Evolutionary conservation across 352 stramenopile genomes (phyloP).

Genomic region (Phytophthora pseudosyringae): DNA sequence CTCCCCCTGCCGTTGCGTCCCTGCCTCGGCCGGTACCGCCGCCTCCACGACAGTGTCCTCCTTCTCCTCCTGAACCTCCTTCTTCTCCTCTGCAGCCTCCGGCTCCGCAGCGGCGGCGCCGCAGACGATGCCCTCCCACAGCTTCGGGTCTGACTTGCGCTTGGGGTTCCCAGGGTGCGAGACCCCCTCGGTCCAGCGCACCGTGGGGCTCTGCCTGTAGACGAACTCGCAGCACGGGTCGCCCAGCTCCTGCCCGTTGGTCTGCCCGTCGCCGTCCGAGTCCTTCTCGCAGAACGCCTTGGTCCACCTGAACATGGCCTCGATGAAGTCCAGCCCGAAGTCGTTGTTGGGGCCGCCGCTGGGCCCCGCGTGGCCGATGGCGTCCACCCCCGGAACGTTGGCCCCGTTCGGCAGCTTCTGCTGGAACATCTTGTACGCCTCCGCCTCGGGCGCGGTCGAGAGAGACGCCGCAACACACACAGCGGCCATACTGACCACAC

Average conservation of each 20-base stretch:
- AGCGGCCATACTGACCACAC: neutral
- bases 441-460: neutral
- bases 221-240: constrained; percentile 69
- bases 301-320: constrained; percentile 45
- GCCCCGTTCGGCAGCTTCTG: constrained; percentile 35
- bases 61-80: constrained; percentile 4
- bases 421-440: constrained; percentile 35
- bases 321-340: constrained; percentile 55
- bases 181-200: constrained; percentile 37
- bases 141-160: constrained; percentile 26
- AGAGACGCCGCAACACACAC: neutral
- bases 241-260: constrained; percentile 35
- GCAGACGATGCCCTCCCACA: constrained; percentile 41
- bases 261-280: constrained; percentile 36
- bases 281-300: constrained; percentile 54
- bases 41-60: constrained; percentile 4
- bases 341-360: constrained; percentile 42
- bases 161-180: constrained; percentile 37
- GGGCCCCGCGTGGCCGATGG: constrained; percentile 37
- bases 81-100: constrained; percentile 2
- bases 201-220: no score
- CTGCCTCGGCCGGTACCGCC: neutral
- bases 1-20: neutral
- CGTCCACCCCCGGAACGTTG: constrained; percentile 39
- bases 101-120: constrained; percentile 3